A percentile compares a stretch with the other conserved stretches of the same genome.
phyloP scores from a whole-genome alignment of 2,329 filamentous ascomycete genomes.

The Colletotrichum acutatum region DNA sequence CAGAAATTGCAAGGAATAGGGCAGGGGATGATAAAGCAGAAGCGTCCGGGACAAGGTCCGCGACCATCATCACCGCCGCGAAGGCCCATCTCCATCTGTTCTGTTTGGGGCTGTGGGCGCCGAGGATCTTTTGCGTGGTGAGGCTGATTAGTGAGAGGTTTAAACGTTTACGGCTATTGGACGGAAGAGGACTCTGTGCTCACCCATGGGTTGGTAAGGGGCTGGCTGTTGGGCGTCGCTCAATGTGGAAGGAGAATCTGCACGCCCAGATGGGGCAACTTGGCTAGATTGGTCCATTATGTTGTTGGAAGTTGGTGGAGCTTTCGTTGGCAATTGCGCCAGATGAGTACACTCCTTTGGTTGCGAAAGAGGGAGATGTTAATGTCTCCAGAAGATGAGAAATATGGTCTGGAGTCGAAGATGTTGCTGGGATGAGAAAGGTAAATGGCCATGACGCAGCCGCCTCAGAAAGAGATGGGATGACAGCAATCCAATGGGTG shows the following conservation, averaged over 20 bases:
- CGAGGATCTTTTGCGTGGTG: not conserved
- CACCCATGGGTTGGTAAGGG: not conserved
- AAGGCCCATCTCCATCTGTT: not conserved
- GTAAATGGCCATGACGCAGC: not conserved
- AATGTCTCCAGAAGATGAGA: not conserved
- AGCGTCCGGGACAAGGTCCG: conserved; percentile 46
- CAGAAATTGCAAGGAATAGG: conserved; percentile 50
- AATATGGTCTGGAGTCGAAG: not conserved
- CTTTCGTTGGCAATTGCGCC: not conserved
- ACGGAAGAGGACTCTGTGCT: not conserved
- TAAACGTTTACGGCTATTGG: not conserved
- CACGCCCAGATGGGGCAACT: not conserved
- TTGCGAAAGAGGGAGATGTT: not conserved
- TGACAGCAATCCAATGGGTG: not conserved
- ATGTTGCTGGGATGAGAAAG: not conserved
- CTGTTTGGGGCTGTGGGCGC: not conserved
- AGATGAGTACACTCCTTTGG: not conserved
- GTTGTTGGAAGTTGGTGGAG: not conserved
- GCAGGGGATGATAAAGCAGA: conserved; percentile 52
- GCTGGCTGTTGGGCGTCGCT: not conserved
- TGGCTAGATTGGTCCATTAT: not conserved
- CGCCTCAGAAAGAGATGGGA: not conserved
- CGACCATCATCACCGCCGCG: not conserved
- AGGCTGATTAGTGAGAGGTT: not conserved
- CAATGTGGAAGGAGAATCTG: conserved; percentile 1